phyloP scores from a whole-genome alignment of 176 grass and related monocot genomes.

The Zizania latifolia region DNA sequence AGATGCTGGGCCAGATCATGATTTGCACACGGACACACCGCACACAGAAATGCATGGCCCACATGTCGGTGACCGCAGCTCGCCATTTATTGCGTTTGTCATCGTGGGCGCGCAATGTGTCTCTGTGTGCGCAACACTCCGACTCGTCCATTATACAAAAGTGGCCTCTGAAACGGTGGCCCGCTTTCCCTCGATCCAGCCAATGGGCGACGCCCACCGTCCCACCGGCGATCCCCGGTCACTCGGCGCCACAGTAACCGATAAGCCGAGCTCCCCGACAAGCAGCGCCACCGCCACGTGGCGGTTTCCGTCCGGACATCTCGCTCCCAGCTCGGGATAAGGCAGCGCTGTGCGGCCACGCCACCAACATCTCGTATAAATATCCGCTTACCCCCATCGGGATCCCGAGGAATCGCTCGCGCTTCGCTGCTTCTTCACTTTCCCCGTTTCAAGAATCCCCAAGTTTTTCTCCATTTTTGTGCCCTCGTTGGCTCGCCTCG shows the following conservation, averaged over 20 bases:
- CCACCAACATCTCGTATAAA: constrained; percentile 40
- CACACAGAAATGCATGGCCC: constrained; percentile 2
- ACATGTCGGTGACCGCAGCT: background rate
- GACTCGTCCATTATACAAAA: constrained; percentile 10
- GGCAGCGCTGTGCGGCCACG: constrained; percentile 13
- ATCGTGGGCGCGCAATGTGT: constrained; percentile 26
- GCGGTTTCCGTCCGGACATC: background rate
- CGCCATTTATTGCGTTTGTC: background rate
- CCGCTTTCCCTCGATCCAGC: constrained; percentile 12
- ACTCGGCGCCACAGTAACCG: background rate
- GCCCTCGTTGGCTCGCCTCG: background rate
- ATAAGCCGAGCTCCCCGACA: constrained; percentile 38
- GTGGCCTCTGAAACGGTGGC: background rate
- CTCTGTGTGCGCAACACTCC: constrained; percentile 38
- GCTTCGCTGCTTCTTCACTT: background rate
- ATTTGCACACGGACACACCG: background rate
- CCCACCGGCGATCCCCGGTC: constrained; percentile 31
- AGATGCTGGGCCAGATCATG: background rate
- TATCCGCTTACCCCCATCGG: constrained; percentile 37
- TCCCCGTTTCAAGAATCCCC: background rate
- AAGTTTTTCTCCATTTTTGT: background rate
- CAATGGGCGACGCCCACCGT: constrained; percentile 22
- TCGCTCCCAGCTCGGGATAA: constrained; percentile 15
- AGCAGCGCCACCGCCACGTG: constrained; percentile 26
- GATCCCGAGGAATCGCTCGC: constrained; percentile 35